Conservation (phyloP, 352 stramenopile genomes). For the Globisporangium irregulare region DNA sequence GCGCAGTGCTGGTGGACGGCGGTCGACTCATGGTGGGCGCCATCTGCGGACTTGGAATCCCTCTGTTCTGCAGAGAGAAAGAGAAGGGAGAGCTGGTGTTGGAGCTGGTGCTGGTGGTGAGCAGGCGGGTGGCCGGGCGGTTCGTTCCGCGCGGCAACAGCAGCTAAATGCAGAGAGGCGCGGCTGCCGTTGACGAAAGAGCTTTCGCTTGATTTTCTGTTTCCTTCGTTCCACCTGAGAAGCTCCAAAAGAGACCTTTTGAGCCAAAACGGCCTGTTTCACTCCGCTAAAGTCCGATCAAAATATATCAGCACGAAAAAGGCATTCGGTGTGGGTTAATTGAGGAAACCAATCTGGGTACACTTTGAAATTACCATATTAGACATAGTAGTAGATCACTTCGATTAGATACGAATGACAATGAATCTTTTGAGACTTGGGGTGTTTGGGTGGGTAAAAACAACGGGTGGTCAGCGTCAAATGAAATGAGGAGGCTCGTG, state of each 20-base stretch:
- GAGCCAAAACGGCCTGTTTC: not conserved
- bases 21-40: constrained; percentile 13
- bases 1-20: constrained; percentile 6
- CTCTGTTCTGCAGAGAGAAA: not conserved
- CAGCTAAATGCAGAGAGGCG: constrained; percentile 9
- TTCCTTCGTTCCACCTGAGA: constrained; percentile 1
- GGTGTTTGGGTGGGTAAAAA: not conserved
- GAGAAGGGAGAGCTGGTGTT: not conserved
- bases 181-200: not conserved
- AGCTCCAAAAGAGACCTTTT: constrained; percentile 6
- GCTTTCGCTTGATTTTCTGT: not conserved
- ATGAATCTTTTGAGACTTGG: too few relatives aligned
- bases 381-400: not conserved
- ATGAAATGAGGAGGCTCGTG: not conserved
- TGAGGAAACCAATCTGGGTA: not conserved
- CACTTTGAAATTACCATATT: not conserved
- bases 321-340: not conserved
- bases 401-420: not conserved
- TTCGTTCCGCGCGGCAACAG: not conserved
- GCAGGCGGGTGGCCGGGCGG: not conserved
- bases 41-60: not conserved
- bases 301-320: constrained; percentile 2
- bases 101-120: not conserved
- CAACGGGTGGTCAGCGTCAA: not conserved
- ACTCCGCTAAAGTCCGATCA: not conserved